These are phyloP conservation scores for Cyclostephanos tholiformis DNA, from an alignment of 108 stramenopile genomes.

Conservation along the genomic window DNA sequence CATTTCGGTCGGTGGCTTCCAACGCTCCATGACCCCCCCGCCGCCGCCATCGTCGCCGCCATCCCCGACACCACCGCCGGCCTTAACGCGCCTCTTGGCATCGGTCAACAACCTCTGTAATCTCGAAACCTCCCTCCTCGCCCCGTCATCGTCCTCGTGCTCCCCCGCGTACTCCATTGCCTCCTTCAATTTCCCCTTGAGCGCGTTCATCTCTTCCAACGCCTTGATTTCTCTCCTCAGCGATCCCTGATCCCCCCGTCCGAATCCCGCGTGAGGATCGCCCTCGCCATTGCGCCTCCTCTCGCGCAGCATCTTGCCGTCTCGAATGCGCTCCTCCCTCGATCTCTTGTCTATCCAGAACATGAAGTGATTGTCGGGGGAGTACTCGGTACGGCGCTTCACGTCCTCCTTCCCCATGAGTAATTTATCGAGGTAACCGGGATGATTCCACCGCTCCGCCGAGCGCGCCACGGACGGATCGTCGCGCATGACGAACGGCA, in stretches of 20 bases:
- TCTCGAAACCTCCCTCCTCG: slow-evolving; percentile 14
- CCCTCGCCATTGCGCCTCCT: slow-evolving; percentile 25
- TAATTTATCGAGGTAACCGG: slow-evolving; percentile 73
- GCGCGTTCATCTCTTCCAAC: slow-evolving; percentile 17
- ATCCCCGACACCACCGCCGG: background rate
- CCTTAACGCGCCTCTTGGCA: slow-evolving; percentile 15
- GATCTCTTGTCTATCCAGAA: slow-evolving; percentile 73
- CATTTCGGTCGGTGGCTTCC: slow-evolving; percentile 80
- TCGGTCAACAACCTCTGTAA: slow-evolving; percentile 17
- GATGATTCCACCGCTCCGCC: slow-evolving; percentile 88
- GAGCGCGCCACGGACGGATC: slow-evolving; percentile 85
- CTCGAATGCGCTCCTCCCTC: slow-evolving; percentile 31
- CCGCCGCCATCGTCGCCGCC: background rate
- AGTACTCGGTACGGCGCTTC: slow-evolving; percentile 76
- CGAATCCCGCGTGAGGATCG: slow-evolving; percentile 38
- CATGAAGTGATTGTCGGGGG: slow-evolving; percentile 94
- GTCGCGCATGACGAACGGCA: slow-evolving; percentile 95
- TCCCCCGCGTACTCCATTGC: slow-evolving; percentile 19
- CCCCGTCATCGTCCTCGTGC: slow-evolving; percentile 44
- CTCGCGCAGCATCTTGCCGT: slow-evolving; percentile 23
- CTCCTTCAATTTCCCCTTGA: slow-evolving; percentile 17
- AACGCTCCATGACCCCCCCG: slow-evolving; percentile 35
- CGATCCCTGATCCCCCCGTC: slow-evolving; percentile 47
- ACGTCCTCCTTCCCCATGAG: slow-evolving; percentile 66
- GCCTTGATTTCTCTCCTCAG: slow-evolving; percentile 32